These are phyloP conservation scores for Collybia sp. DNA, from an alignment of 768 basidiomycete species.

Conservation along the genomic window DNA sequence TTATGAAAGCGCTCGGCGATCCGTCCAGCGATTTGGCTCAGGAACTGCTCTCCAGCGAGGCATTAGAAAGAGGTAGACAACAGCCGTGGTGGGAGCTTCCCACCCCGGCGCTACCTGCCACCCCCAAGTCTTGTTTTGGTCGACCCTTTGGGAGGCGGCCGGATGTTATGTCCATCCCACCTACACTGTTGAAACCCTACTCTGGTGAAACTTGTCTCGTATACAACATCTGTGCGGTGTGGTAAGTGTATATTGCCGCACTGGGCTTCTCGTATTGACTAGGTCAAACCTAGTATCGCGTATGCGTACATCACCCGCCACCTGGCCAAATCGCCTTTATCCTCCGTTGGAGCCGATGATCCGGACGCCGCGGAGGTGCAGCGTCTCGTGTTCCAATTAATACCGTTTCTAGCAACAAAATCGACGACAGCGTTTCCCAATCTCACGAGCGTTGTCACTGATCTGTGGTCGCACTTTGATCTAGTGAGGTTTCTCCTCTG, in stretches of 20 bases:
- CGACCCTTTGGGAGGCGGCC: conserved; percentile 34
- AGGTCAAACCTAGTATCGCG: conserved; percentile 41
- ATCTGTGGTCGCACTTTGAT: conserved; percentile 62
- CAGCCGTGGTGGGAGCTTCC: conserved; percentile 74
- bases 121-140: neutral
- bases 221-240: conserved; percentile 66
- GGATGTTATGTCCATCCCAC: conserved; percentile 40
- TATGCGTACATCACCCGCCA: conserved; percentile 67
- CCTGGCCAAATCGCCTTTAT: conserved; percentile 55
- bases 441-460: conserved; percentile 49
- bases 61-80: conserved; percentile 41
- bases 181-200: conserved; percentile 33
- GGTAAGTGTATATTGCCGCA: conserved; percentile 38
- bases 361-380: conserved; percentile 44
- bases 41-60: conserved; percentile 54
- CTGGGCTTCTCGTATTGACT: conserved; percentile 2
- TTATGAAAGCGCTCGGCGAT: conserved; percentile 53
- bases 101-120: conserved; percentile 5
- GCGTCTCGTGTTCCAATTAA: conserved; percentile 41
- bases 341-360: conserved; percentile 29
- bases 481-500: conserved; percentile 30
- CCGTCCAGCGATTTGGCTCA: conserved; percentile 58
- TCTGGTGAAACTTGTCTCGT: conserved; percentile 39
- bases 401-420: conserved; percentile 61
- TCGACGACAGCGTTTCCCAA: conserved; percentile 50